phyloP scores from a whole-genome alignment of 495 filamentous ascomycete genomes.

The Durotheca rogersii region DNA sequence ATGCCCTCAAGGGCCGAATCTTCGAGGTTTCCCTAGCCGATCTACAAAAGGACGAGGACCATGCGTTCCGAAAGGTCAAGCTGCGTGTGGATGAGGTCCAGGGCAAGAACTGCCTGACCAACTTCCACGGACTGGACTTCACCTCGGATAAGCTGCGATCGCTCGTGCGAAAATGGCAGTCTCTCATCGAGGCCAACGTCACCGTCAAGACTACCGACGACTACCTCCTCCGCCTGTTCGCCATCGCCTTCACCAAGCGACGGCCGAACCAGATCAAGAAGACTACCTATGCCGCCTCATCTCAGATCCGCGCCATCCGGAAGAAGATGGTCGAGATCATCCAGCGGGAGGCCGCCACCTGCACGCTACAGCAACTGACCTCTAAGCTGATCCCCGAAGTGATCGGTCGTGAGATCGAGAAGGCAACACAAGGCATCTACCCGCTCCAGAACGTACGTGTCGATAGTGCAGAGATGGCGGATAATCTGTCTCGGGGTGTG shows the following conservation, averaged over 20 bases:
- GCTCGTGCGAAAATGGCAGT: slow-evolving; percentile 98
- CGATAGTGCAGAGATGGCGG: too few relatives aligned
- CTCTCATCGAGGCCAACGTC: slow-evolving; percentile 97
- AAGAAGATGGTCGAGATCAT: slow-evolving; percentile 99
- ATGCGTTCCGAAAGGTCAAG: slow-evolving; percentile 99
- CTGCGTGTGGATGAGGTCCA: slow-evolving; percentile 97
- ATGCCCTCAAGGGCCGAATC: slow-evolving; percentile 96
- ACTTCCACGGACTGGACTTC: slow-evolving; percentile 99
- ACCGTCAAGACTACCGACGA: slow-evolving; percentile 99
- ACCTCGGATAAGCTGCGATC: slow-evolving; percentile 99
- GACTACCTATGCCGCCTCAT: slow-evolving; percentile 94
- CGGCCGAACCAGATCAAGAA: slow-evolving; percentile 99
- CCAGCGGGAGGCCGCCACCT: slow-evolving; percentile 88
- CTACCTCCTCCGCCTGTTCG: slow-evolving; percentile 96
- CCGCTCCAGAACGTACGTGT: slow-evolving; percentile 91
- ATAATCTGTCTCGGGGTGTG: too few relatives aligned
- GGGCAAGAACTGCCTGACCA: slow-evolving; percentile 99
- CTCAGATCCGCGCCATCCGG: slow-evolving; percentile 94
- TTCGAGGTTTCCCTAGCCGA: slow-evolving; percentile 98
- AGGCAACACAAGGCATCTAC: slow-evolving; percentile 98
- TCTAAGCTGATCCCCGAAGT: slow-evolving; percentile 98
- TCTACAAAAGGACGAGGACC: slow-evolving; percentile 99
- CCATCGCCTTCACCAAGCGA: slow-evolving; percentile 98
- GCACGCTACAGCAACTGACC: slow-evolving; percentile 90
- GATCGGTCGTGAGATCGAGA: slow-evolving; percentile 99